Evolutionary conservation across 306 rosid genomes (phyloP), one percentile per base, ranked within the genome.

Genomic region (Fragaria ananassa): DNA sequence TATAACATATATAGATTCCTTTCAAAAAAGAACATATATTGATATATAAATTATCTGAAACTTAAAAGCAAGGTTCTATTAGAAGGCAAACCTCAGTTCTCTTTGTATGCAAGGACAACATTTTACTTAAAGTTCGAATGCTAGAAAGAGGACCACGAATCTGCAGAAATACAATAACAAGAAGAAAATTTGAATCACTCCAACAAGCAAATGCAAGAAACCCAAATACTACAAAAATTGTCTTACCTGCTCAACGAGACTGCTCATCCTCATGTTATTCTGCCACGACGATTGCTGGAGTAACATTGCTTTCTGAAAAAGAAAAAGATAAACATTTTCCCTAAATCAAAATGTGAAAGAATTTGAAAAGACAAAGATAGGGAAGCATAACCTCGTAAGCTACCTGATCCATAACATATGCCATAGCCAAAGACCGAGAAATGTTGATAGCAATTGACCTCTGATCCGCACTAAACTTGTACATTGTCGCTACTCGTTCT

Each of bases 361-460:
- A 46, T 19, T 19, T 47, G 14, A 4, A 45, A 10, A 72, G 18
- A 34, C n/a, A 25, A 53, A 74, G 34, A 27, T 21, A 77, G 15
- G 0, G 34, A 51, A 8, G 3, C 29, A 34, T 25, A 66, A 10
- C 27, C n/a, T 74, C 23, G n/a, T 69, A 50, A 74, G 47, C 77
- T 78, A 92, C 98, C 98, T 95, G 98, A 92, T 95, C 98, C 96
- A 95, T 92, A 71, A 95, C 96, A 82, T 95, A 89, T 13, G 97
- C 98, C 93, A 89, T 82, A 29, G 97, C 98, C 18, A 92, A 68
- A 81, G 98, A 85, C 71, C 86, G 91, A 18, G 97, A 85, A 66
- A 95, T 90, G 84, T 90, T 90, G 71, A 90, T 60, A 27, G 97
- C 98, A 88, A 79, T 89, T 12, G 84, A 87, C 72, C 81, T 88